Evolutionary conservation across 208 protist species (phyloP).

Genomic region (Trypanosomatidae sp.): DNA sequence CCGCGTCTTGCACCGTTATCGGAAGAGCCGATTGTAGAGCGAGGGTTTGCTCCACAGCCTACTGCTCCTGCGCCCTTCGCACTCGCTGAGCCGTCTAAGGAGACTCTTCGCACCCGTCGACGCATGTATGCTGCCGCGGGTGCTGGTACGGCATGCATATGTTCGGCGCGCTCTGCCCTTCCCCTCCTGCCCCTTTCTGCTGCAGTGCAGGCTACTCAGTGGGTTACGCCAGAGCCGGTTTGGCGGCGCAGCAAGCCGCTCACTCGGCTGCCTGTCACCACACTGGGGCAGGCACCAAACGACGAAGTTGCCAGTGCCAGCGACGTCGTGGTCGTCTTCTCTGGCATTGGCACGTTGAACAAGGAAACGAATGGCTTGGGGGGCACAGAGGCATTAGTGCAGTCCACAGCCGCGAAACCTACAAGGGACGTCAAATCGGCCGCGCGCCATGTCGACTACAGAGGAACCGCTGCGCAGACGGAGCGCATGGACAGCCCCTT

Average conservation of each 20-base stretch:
- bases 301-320: background rate
- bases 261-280: slow-evolving; percentile 2
- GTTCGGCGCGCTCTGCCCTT: slow-evolving; percentile 1
- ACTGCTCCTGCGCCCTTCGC: background rate
- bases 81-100: background rate
- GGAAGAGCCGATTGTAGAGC: background rate
- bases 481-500: background rate
- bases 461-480: background rate
- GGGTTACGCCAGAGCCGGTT: slow-evolving; percentile 3
- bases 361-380: background rate
- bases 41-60: background rate
- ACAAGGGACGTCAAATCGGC: background rate
- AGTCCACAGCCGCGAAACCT: background rate
- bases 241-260: slow-evolving; percentile 17
- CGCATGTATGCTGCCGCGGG: background rate
- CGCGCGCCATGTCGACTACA: background rate
- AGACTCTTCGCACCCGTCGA: background rate
- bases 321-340: background rate
- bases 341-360: too few relatives aligned
- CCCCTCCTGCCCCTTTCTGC: slow-evolving; percentile 1
- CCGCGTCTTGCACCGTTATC: slow-evolving; percentile 5
- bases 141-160: background rate
- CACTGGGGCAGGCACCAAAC: background rate
- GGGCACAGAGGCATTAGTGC: background rate
- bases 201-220: background rate